Evolutionary conservation across 805 yeast genomes (phyloP), one percentile per base, ranked within the genome.

Genomic region (Wilhelminamyces savonicus): DNA sequence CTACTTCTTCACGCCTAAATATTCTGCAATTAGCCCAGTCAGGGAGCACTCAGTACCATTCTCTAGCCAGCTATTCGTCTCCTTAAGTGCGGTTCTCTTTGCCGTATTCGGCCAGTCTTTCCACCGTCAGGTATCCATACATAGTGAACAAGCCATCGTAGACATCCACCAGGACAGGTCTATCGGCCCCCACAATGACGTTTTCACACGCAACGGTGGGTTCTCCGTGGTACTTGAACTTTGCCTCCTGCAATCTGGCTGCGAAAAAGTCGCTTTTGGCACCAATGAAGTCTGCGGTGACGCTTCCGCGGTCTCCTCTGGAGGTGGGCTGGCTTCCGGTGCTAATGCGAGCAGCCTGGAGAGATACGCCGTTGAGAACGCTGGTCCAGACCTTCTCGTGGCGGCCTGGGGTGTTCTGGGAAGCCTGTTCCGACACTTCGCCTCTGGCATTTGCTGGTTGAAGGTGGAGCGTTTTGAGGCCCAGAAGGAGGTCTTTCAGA

Each of bases 301-400:
- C 34, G 29, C 45, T 45, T 16, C 42, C 38, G 30, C 40, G 44
- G 24, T 46, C 51, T 6, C 39, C 35, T 10, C 48, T 38, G 4
- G 54, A 35, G 5, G 35, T 32, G 3, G 57, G 53, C 7, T 46
- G 31, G 12, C 46, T 43, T 4, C 65, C 65, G 8, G 59, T 54
- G 3, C 66, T 57, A 2, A 56, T 43, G 19, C 59, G 37, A 4
- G 66, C 66, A 0, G 66, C 65, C 9, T 56, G 42, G 29, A 57
- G 42, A n/a, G 63, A 53, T 16, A 52, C 48, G 15, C 54, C 62
- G 36, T 56, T 58, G 21, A 51, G 38, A 1, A 59, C 58, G 6
- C 44, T 40, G 26, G 52, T 48, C 66, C 65, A 59, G 7, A 45
- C 44, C n/a, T n/a, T n/a, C n/a, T n/a, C n/a, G n/a, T n/a, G n/a